Evolutionary conservation across 2,329 filamentous ascomycete species (phyloP).

Genomic region (Waltergamsia citrina): DNA sequence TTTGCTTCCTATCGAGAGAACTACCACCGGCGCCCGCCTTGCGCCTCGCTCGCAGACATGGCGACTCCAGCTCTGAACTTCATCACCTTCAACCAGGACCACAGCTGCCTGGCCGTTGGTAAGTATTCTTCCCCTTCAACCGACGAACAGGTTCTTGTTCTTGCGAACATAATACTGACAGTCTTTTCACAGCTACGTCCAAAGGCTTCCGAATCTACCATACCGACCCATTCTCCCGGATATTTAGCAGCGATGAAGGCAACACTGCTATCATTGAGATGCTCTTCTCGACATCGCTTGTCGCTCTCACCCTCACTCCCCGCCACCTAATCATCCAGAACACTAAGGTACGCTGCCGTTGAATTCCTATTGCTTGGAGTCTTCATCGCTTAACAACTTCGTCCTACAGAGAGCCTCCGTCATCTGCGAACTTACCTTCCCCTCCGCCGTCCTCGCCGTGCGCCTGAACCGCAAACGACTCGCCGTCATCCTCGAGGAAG

Average conservation of each 20-base stretch:
- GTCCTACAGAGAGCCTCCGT: conserved; percentile 53
- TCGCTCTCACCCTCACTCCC: conserved; percentile 86
- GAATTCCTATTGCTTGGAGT: background rate
- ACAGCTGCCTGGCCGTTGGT: conserved; percentile 94
- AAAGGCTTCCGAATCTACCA: conserved; percentile 95
- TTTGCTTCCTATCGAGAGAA: too few relatives aligned
- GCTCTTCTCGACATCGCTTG: conserved; percentile 95
- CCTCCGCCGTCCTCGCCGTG: conserved; percentile 89
- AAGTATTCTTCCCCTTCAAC: conserved; percentile 22
- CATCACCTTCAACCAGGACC: conserved; percentile 98
- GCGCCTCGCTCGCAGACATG: conserved; percentile 42
- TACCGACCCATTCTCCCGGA: conserved; percentile 91
- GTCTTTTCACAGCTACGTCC: conserved; percentile 59
- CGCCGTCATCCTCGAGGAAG: conserved; percentile 86
- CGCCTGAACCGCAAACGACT: conserved; percentile 90
- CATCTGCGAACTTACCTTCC: conserved; percentile 97
- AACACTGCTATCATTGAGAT: conserved; percentile 97
- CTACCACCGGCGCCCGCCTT: too few relatives aligned
- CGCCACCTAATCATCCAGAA: conserved; percentile 93
- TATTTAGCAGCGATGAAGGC: conserved; percentile 87
- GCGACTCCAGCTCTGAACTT: conserved; percentile 77
- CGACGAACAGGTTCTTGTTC: background rate
- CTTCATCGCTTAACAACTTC: conserved; percentile 2
- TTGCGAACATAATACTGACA: conserved; percentile 5
- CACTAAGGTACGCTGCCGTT: conserved; percentile 67